Evolutionary conservation across 1,284 basidiomycete species (phyloP), one percentile per base, ranked within the genome.

Genomic region (Entoloma clypeatum): DNA sequence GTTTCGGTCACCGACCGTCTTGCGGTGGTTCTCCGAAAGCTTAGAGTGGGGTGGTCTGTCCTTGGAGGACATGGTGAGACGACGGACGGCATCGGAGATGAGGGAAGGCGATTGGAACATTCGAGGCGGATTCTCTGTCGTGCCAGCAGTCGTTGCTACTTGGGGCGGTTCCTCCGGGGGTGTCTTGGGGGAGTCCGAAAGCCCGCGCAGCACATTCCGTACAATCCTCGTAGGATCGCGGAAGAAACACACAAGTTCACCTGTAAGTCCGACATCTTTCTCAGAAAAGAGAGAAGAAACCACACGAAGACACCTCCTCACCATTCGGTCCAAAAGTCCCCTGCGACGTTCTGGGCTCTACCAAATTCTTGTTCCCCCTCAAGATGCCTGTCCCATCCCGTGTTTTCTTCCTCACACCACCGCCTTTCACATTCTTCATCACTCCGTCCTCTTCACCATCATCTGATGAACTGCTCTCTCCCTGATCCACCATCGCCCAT

Each of bases 311-410:
- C 26, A 37, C 21, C 7, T 21, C 19, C 33, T 49, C 64, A 90
- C 91, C 92, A 51, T 90, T 89, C 0, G 88, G 86, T 0, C 91
- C 86, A 64, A 94, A 95, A 1, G 81, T 72, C 2, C 86, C 89
- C 55, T 90, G 87, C 1, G 84, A 86, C 1, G 86, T 84, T 44
- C 86, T 69, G 0, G 88, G 86, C 53, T 89, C 86, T 0, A 84
- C 81, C 4, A 91, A 60, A 53, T 88, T 90, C 61, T 89, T 86
- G 52, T 79, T 73, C 41, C 71, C 76, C 38, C 80, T 67, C 54
- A 84, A 56, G 5, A 78, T 69, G 21, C 74, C 67, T 0, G 73
- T 73, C n/a, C 69, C 53, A 37, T 78, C 75, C 48, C 71, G 4
- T 61, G 54, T 48, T 67, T 75, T 48, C 69, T 43, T 31, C 24